phyloP scores from a whole-genome alignment of 176 grass and related monocot species.

The Dactylis glomerata region DNA sequence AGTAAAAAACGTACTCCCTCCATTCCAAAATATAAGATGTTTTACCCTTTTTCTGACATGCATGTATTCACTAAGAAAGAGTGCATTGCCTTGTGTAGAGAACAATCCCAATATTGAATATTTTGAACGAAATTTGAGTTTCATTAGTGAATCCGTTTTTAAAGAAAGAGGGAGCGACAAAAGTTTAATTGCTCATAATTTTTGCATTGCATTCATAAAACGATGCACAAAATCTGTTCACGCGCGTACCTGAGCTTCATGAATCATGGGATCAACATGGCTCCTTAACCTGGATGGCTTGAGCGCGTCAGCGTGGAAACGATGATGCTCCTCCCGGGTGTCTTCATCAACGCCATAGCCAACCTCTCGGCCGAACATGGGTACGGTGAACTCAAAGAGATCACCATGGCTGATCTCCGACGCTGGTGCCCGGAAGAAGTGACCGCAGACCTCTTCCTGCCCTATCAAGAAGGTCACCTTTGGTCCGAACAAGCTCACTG shows the following conservation, averaged over 20 bases:
- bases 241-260: constrained; percentile 5
- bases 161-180: too few relatives aligned
- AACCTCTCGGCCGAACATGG: background rate
- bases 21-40: too few relatives aligned
- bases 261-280: background rate
- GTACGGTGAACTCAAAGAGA: constrained; percentile 19
- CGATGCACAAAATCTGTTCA: too few relatives aligned
- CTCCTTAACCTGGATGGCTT: background rate
- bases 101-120: too few relatives aligned
- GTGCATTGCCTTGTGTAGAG: too few relatives aligned
- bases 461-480: constrained; percentile 43
- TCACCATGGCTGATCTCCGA: constrained; percentile 37
- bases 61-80: too few relatives aligned
- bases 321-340: background rate
- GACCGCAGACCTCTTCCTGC: constrained; percentile 20
- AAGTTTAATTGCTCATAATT: too few relatives aligned
- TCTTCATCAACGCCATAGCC: background rate
- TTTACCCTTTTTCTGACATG: too few relatives aligned
- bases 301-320: background rate
- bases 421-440: constrained; percentile 37
- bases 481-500: constrained; percentile 21
- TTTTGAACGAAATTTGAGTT: too few relatives aligned
- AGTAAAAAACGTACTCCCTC: too few relatives aligned
- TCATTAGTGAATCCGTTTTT: too few relatives aligned
- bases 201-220: too few relatives aligned